phyloP scores from a whole-genome alignment of 768 basidiomycete species.

The Leccinum fibrillosum region DNA sequence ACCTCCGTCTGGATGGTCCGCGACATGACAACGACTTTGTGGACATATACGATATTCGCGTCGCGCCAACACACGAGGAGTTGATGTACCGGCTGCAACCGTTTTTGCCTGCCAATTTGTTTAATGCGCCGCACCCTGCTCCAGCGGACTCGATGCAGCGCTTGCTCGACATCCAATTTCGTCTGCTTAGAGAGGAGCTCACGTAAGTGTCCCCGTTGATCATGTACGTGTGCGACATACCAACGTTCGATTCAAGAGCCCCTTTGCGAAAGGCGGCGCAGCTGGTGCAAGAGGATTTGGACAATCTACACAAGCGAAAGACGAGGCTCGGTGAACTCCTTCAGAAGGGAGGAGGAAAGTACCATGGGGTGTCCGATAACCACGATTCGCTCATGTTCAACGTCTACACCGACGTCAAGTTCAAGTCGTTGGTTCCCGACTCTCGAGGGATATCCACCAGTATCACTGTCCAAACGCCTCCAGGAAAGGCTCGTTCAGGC shows the following conservation, averaged over 20 bases:
- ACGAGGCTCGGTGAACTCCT: conserved; percentile 48
- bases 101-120: conserved; percentile 60
- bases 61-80: conserved; percentile 70
- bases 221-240: background rate
- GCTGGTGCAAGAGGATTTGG: conserved; percentile 46
- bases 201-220: conserved; percentile 39
- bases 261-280: conserved; percentile 51
- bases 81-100: conserved; percentile 47
- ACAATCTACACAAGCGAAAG: conserved; percentile 8
- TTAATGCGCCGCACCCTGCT: conserved; percentile 60
- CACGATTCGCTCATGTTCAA: conserved; percentile 58
- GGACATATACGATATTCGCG: conserved; percentile 56
- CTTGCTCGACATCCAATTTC: conserved; percentile 70
- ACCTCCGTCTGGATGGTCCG: conserved; percentile 43
- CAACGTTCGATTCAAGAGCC: conserved; percentile 35
- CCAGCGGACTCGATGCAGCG: conserved; percentile 58
- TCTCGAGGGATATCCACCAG: conserved; percentile 50
- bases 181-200: conserved; percentile 69
- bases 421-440: conserved; percentile 46
- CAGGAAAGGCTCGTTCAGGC: conserved; percentile 47
- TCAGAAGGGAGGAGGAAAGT: conserved; percentile 54
- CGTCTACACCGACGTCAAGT: conserved; percentile 53
- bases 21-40: conserved; percentile 69
- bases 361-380: conserved; percentile 40
- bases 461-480: conserved; percentile 50